Evolutionary conservation across 2,329 filamentous ascomycete species (phyloP), one percentile per base, ranked within the genome.

Genomic region (Diaporthe longicolla): DNA sequence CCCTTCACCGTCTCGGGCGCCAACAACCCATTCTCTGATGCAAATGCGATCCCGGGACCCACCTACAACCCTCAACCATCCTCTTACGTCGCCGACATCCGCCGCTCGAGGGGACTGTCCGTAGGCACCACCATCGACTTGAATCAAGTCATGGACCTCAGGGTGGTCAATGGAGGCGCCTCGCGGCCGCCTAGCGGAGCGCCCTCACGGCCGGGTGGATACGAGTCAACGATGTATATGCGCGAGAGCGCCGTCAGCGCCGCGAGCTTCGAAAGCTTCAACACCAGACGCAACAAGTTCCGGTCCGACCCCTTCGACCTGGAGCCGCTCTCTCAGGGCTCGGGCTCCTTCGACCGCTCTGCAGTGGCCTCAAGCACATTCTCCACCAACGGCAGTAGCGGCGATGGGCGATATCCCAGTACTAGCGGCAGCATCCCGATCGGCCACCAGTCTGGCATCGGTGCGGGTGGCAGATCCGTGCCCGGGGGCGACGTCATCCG

Each of bases 251-350:
- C 85, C 54, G 84, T 86, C 78, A 76, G 82, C 66, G 84, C 85
- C 54, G 84, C 86, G 57, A 88, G 84, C 52, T 78, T 81, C n/a
- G 81, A 82, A 45, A 86, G 84, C n/a, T 84, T 87, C 58, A 84
- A 84, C 58, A 85, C 83, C 8, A 82, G 84, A 21, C 86, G 87
- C 72, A 88, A 87, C 78, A 90, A 89, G 78, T 90, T 91, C 79
- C 88, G 90, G 58, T 91, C 90, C 1, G 90, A 92, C 76, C 90
- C 90, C 1, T 92, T 92, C 78, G 91, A 93, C 77, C 84, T 92
- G n/a, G 90, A 92, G 79, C 81, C 85, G 57, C 84, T 88, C 45
- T 84, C 89, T 77, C 81, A 88, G 9, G 35, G 71, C 45, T 21
- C 70, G 26, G 13, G 29, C 29, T 37, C 52, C 7, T 57, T 48